A percentile compares a stretch with the other conserved stretches of the same genome.
These are phyloP conservation scores for Geotrichum klebahnii DNA, from an alignment of 1,139 yeast species.

Conservation along the genomic window DNA sequence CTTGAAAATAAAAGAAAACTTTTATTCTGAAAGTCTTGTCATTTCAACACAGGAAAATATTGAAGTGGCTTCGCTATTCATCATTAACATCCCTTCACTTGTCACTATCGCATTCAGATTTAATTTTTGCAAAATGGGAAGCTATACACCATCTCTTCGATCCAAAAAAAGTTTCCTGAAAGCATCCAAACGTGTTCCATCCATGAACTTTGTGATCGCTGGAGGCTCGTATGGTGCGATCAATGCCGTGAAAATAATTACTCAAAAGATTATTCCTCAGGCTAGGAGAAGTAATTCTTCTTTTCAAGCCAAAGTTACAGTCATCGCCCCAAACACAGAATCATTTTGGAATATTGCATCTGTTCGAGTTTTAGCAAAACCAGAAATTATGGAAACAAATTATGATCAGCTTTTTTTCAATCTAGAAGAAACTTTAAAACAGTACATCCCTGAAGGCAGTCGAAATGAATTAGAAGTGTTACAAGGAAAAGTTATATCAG, in stretches of 20 bases:
- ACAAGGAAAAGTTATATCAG: constrained; percentile 17
- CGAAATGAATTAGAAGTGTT: constrained; percentile 7
- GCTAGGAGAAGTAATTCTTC: constrained; percentile 1
- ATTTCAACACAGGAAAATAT: too few species aligned
- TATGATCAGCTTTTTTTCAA: constrained; percentile 12
- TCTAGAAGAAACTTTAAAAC: constrained; percentile 7
- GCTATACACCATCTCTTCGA: background rate
- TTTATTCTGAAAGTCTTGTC: too few species aligned
- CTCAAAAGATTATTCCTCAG: constrained; percentile 14
- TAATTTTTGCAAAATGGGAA: background rate
- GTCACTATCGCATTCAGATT: too few species aligned
- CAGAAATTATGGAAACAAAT: constrained; percentile 8
- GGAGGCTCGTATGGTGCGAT: constrained; percentile 23
- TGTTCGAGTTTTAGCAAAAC: constrained; percentile 11
- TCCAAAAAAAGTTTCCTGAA: background rate
- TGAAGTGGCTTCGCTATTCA: too few species aligned
- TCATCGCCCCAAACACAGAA: constrained; percentile 20
- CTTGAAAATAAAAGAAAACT: too few species aligned
- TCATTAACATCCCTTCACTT: too few species aligned
- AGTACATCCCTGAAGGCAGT: constrained; percentile 8
- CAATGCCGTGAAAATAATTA: constrained; percentile 12
- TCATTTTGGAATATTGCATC: constrained; percentile 22
- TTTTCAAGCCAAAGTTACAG: constrained; percentile 7
- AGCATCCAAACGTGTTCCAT: background rate
- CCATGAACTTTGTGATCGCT: constrained; percentile 13